phyloP scores from a whole-genome alignment of 305 asterid genomes.

The Fraxinus nigra region DNA sequence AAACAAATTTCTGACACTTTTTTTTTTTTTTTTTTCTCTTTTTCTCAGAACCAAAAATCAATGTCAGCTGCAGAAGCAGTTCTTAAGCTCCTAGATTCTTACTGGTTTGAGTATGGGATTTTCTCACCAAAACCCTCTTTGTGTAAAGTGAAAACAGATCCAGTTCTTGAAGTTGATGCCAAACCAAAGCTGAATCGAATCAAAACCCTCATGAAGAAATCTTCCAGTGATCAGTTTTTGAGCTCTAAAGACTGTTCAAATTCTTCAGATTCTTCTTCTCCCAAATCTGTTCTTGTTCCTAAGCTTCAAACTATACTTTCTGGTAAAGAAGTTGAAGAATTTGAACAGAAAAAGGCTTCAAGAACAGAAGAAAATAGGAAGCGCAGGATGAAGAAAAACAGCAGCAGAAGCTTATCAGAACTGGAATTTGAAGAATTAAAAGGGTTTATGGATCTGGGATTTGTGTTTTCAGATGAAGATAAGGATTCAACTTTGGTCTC shows the following conservation, averaged over 20 bases:
- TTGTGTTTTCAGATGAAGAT: conserved; percentile 61
- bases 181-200: conserved; percentile 30
- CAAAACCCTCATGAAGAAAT: conserved; percentile 39
- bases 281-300: conserved; percentile 49
- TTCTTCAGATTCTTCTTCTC: conserved; percentile 29
- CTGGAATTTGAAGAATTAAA: conserved; percentile 69
- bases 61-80: conserved; percentile 38
- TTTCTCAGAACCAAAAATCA: not conserved
- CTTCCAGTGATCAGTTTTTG: conserved; percentile 48
- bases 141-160: not conserved
- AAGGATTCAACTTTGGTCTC: conserved; percentile 50
- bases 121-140: conserved; percentile 25
- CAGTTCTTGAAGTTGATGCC: not conserved
- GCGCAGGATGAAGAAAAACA: conserved; percentile 14
- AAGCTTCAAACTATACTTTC: conserved; percentile 61
- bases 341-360: conserved; percentile 2
- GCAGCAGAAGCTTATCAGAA: conserved; percentile 56
- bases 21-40: not conserved
- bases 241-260: conserved; percentile 31
- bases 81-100: conserved; percentile 41
- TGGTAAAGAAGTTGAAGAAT: conserved; percentile 44
- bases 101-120: conserved; percentile 44
- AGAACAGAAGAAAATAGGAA: not conserved
- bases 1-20: not conserved
- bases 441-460: conserved; percentile 86